Conservation (phyloP, 2,329 filamentous ascomycete species). For the Pestalotiopsis sp. region DNA sequence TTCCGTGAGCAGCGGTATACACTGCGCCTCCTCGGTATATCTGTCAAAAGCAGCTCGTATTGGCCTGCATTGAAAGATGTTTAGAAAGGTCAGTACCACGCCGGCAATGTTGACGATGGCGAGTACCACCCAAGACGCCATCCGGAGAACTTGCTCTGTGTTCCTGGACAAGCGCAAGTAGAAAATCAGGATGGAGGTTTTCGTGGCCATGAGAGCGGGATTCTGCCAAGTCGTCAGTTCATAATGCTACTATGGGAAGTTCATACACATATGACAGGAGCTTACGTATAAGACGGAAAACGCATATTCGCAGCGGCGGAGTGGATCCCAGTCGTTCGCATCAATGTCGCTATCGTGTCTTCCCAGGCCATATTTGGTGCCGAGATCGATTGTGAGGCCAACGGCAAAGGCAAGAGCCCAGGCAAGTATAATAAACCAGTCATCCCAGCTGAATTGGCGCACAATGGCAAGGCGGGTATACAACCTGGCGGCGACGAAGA, state of each 20-base stretch:
- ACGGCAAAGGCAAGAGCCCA: slow-evolving; percentile 75
- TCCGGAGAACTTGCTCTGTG: slow-evolving; percentile 73
- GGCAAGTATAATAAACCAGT: slow-evolving; percentile 79
- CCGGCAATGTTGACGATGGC: slow-evolving; percentile 79
- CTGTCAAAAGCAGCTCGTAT: slow-evolving; percentile 68
- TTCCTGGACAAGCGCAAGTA: slow-evolving; percentile 83
- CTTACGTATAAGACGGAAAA: slow-evolving; percentile 66
- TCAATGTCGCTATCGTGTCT: slow-evolving; percentile 65
- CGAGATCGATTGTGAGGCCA: slow-evolving; percentile 68
- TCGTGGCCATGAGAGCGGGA: slow-evolving; percentile 86
- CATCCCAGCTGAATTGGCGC: slow-evolving; percentile 72
- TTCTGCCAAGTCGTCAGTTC: slow-evolving; percentile 56
- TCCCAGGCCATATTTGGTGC: slow-evolving; percentile 68
- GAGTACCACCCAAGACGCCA: slow-evolving; percentile 81
- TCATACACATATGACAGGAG: background rate
- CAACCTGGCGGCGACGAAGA: slow-evolving; percentile 77
- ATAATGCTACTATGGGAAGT: background rate
- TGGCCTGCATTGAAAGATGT: slow-evolving; percentile 84
- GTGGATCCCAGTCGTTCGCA: slow-evolving; percentile 44
- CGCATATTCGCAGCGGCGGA: slow-evolving; percentile 65
- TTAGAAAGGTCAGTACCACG: slow-evolving; percentile 79
- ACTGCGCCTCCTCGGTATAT: slow-evolving; percentile 38
- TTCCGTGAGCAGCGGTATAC: slow-evolving; percentile 63
- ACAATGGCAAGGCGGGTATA: slow-evolving; percentile 76
- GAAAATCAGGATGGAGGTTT: slow-evolving; percentile 90